Conservation (phyloP, 2,329 filamentous ascomycete species). For the Trichoderma hamatum region DNA sequence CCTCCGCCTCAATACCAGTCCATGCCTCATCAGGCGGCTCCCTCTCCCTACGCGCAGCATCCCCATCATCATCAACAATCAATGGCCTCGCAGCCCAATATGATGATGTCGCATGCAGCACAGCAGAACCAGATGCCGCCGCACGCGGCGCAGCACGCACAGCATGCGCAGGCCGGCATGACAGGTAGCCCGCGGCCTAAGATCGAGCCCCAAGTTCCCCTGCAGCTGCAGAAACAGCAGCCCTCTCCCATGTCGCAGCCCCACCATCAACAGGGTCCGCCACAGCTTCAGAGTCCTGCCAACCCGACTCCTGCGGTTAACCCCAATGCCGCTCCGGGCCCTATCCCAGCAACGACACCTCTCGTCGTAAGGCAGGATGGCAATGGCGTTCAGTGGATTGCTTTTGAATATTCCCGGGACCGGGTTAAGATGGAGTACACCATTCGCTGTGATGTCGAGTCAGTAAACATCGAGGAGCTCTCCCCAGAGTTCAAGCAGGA, state of each 20-base stretch:
- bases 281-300: constrained; percentile 46
- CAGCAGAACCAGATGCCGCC: constrained; percentile 62
- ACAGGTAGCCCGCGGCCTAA: constrained; percentile 65
- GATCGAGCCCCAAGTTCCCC: constrained; percentile 63
- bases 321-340: constrained; percentile 89
- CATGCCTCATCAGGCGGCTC: constrained; percentile 64
- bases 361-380: constrained; percentile 92
- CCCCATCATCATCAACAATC: constrained; percentile 54
- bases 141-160: constrained; percentile 58
- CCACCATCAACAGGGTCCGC: constrained; percentile 44
- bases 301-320: constrained; percentile 62
- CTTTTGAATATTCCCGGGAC: constrained; percentile 96
- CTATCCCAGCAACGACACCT: constrained; percentile 94
- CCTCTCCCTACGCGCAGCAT: constrained; percentile 65
- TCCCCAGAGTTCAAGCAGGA: constrained; percentile 91
- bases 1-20: constrained; percentile 65
- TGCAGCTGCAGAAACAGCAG: constrained; percentile 61
- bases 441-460: constrained; percentile 96
- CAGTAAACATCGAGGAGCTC: constrained; percentile 86
- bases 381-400: constrained; percentile 98
- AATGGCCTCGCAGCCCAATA: constrained; percentile 66
- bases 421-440: constrained; percentile 99
- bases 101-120: constrained; percentile 66
- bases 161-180: constrained; percentile 58
- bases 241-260: constrained; percentile 47